phyloP scores from a whole-genome alignment of 2,329 filamentous ascomycete species.

The Daldinia eschscholtzii region DNA sequence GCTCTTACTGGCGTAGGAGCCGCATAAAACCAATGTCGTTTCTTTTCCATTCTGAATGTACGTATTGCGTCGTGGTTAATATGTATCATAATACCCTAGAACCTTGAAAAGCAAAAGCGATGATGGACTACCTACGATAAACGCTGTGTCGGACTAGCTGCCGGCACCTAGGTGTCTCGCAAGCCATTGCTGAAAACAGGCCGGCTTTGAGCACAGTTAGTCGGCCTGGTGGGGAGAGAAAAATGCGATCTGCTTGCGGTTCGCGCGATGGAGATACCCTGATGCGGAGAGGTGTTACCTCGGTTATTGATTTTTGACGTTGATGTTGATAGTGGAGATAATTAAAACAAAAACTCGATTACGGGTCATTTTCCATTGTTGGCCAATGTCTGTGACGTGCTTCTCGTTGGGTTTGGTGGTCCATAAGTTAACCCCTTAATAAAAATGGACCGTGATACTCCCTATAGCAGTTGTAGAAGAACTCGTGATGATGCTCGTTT shows the following conservation, averaged over 20 bases:
- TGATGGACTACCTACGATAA: slow-evolving; percentile 3
- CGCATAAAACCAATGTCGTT: neutral
- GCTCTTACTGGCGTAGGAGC: slow-evolving; percentile 13
- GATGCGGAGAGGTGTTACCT: slow-evolving; percentile 17
- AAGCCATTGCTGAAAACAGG: slow-evolving; percentile 1
- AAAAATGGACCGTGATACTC: neutral
- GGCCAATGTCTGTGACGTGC: neutral
- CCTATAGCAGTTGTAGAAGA: neutral
- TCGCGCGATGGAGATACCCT: slow-evolving; percentile 16
- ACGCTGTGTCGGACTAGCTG: neutral
- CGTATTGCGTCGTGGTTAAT: slow-evolving; percentile 24
- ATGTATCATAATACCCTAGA: slow-evolving; percentile 16
- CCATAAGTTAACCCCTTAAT: neutral
- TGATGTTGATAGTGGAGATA: slow-evolving; percentile 12
- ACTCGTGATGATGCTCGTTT: neutral
- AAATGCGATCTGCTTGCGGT: slow-evolving; percentile 4
- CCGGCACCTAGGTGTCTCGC: neutral
- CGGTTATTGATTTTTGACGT: slow-evolving; percentile 9
- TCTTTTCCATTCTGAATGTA: slow-evolving; percentile 19
- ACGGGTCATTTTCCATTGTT: neutral
- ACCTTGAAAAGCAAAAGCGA: neutral
- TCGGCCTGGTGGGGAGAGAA: neutral
- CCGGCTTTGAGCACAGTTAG: neutral
- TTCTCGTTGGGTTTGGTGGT: neutral
- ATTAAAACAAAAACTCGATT: slow-evolving; percentile 1